Evolutionary conservation across 768 basidiomycete genomes (phyloP), one percentile per base, ranked within the genome.

Genomic region (Suillus spraguei): DNA sequence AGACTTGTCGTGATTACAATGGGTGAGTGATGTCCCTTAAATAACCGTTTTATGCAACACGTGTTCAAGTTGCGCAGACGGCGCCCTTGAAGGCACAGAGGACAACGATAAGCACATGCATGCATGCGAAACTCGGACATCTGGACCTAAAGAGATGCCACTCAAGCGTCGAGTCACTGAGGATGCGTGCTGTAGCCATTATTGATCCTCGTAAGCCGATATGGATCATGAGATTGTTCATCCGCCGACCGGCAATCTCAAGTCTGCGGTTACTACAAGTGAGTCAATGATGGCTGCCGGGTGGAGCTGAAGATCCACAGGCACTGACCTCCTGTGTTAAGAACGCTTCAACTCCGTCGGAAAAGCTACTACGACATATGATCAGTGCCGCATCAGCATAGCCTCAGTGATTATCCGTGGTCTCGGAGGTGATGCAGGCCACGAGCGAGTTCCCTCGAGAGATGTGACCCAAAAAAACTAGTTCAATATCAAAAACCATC

Each of bases 191-290:
- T 11, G 28, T 32, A 17, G 32, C 32, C 32, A 53, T 33, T 53
- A 53, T 50, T 32, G 7, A 50, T 13, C 47, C 47, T 47, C 22
- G 47, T 28, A 24, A 47, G 11, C 46, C 6, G 47, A 49, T 32
- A 50, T 13, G 49, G 7, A 50, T 52, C 1, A 33, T 33, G 28
- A 17, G 32, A 33, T 52, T 17, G 50, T 52, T 52, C 50, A 20
- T 32, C 28, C 28, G 50, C 28, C 28, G 17, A 32, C 50, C 17
- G 17, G 14, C 24, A 14, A 3, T 24, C 24, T 24, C 50, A 9
- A 56, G 22, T 56, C 17, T 38, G 54, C 16, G 54, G 55, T 58
- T 58, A 38, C 55, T 24, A 58, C 55, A 28, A 28, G 55, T 39
- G 16, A 22, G 55, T 41, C 38, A 24, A 38, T 56, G 38, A 58